Base-by-base conservation (phyloP, 345 rosid species). In the Trapa incisa region DNA sequence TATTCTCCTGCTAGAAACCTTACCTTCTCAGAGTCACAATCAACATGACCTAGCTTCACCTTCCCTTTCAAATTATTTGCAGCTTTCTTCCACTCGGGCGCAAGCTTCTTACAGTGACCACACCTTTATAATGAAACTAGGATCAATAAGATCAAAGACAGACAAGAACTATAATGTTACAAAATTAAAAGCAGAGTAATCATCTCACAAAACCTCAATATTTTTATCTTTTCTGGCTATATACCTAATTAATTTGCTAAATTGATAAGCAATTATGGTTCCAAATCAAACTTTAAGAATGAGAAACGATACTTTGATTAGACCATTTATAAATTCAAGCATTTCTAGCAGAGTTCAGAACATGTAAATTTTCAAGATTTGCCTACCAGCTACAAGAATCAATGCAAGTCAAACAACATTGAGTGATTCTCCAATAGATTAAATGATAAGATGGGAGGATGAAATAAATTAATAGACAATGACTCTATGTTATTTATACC, bases 51-150 rank as follows among this genome's bases (percentile, higher is more conserved):
- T 70, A 93, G 76, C 76, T 87, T 93, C 82, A 88, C 97, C 86
- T 90, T 90, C 69, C 97, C 98, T 84, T 84, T 82, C 87, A 90
- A 83, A 78, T 80, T 87, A 45, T 75, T 80, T 62, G 97, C 87
- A 80, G 97, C 98, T 81, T 76, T 90, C 82, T 88, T 93, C 98
- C 98, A 93, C 78, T 93, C 98, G 62, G 96, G 97, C 71, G 97
- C 97, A 62, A 93, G 81, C 82, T 79, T 93, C 70, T 93, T 93
- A 77, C 48, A 45, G 48, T 45, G 48, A 45, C 48, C 48, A 45
- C 48, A 45, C 48, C 48, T 45, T 45, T 13, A 45, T 3, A 45
- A 2, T 11, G 71, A 52, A 53, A 47, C 32, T 68, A 65, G 38
- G 68, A 67, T n/a, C 33, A 41, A 37, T 38, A 65, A 48, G 36